Evolutionary conservation across 495 filamentous ascomycete species (phyloP), one percentile per base, ranked within the genome.

Genomic region (Peziza echinospora): DNA sequence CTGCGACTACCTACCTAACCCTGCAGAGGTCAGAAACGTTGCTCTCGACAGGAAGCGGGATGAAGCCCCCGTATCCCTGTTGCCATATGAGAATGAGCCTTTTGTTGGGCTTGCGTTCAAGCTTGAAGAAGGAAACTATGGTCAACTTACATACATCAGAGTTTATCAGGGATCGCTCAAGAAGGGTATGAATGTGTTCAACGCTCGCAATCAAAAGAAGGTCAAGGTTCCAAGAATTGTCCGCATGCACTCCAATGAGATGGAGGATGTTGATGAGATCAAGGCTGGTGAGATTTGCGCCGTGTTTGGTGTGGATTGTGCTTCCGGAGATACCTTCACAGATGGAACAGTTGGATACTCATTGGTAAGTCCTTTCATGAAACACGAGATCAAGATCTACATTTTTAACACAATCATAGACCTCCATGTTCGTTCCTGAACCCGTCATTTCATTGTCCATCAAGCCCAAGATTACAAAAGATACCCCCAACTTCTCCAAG

Each of bases 181-280:
- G 63, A 96, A 91, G 70, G 81, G 84, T 37, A 69, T 78, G 56
- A 80, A 83, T 60, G 76, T 99, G 25, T 93, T 78, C 73, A 99
- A 99, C 59, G 83, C 89, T 8, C 78, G 87, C 50, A 84, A 72
- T 44, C 77, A 83, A 60, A 94, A 96, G 71, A 96, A 89, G 66
- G 78, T 99, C 60, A 89, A 92, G 64, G 76, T 96, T 48, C 91
- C 91, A 19, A 80, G 86, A 55, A 99, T 99, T 56, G 91, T 99
- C 42, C 82, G 91, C 41, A 99, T 99, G 91, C 91, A 99, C 69
- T 93, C 85, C 25, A 93, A 96, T 60, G 91, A 99, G 60, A 89
- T 99, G 91, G 91, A 96, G 64, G 91, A 99, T 52, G 81, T 92
- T 11, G 66, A 60, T 41, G 86, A 94, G 60, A 79, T 99, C 43